phyloP scores from a whole-genome alignment of 2,329 filamentous ascomycete species.

The Aspergillaceae sp. region DNA sequence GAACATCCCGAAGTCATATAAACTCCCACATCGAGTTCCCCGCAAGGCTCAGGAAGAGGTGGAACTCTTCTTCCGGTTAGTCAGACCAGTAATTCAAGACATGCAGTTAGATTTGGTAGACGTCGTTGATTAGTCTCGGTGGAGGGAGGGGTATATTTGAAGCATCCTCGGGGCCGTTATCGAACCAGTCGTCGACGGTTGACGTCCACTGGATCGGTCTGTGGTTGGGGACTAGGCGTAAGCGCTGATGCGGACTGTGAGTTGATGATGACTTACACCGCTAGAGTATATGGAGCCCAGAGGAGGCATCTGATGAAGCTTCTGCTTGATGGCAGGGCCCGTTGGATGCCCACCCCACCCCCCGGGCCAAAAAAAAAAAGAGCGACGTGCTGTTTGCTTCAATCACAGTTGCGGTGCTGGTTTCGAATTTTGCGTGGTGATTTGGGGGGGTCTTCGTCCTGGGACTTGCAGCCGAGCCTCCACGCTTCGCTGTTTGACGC shows the following conservation, averaged over 20 bases:
- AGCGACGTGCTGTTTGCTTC: not conserved
- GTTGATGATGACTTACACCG: no score
- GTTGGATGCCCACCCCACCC: not conserved
- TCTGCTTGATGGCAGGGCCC: not conserved
- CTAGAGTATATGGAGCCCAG: no score
- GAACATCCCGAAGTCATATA: constrained; percentile 12
- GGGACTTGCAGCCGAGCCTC: no score
- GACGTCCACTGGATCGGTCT: not conserved
- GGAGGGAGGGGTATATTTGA: not conserved
- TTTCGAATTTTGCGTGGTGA: not conserved
- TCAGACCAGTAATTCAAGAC: constrained; percentile 1
- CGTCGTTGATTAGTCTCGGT: constrained; percentile 1
- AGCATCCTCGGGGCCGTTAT: not conserved
- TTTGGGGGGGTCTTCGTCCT: not conserved
- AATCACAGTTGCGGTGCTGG: not conserved
- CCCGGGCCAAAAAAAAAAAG: not conserved
- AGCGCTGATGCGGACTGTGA: no score
- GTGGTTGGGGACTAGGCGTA: no score
- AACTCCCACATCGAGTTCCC: constrained; percentile 10
- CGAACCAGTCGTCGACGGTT: not conserved
- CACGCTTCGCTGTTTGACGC: no score
- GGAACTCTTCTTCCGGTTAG: constrained; percentile 1
- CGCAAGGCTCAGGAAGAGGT: constrained; percentile 1
- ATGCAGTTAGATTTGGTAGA: not conserved
- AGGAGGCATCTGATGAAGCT: not conserved